These are phyloP conservation scores for Mortierella sp. DNA, from an alignment of 371 early-diverging fungal genomes.

Conservation along the genomic window DNA sequence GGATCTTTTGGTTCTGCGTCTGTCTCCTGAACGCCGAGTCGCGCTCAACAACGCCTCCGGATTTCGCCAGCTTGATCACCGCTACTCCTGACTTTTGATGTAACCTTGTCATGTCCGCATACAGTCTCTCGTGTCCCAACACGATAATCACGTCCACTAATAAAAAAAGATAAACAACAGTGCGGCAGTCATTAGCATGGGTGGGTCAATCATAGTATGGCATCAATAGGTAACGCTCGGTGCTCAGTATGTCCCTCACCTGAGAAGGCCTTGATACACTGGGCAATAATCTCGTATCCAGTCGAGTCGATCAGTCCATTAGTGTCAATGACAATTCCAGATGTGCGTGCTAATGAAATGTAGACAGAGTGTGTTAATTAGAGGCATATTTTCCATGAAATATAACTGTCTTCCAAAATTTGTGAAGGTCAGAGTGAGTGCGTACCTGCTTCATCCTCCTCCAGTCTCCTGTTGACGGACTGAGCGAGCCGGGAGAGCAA, in stretches of 20 bases:
- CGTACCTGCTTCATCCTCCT: constrained; percentile 73
- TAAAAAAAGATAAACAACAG: background rate
- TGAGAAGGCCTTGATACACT: constrained; percentile 74
- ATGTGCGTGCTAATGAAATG: constrained; percentile 57
- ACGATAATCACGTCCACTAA: constrained; percentile 87
- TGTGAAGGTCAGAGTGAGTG: background rate
- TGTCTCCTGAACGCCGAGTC: constrained; percentile 80
- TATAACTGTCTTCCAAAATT: no score
- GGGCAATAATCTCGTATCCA: constrained; percentile 75
- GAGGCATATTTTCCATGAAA: background rate
- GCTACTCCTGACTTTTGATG: constrained; percentile 66
- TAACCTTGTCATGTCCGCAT: constrained; percentile 81
- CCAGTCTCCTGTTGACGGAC: constrained; percentile 74
- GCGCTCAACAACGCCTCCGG: constrained; percentile 94
- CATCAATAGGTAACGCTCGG: background rate
- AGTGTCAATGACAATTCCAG: constrained; percentile 80
- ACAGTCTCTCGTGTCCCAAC: constrained; percentile 93
- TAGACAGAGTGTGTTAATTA: background rate
- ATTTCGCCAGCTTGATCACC: constrained; percentile 90
- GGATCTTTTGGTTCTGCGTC: constrained; percentile 80
- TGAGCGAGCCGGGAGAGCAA: constrained; percentile 74
- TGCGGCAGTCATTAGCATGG: background rate
- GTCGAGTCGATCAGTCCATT: constrained; percentile 72
- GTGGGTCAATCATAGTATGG: background rate
- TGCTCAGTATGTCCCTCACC: constrained; percentile 58